Base-by-base conservation (phyloP, 75 land plant genomes). In the Ceratopteris richardii region DNA sequence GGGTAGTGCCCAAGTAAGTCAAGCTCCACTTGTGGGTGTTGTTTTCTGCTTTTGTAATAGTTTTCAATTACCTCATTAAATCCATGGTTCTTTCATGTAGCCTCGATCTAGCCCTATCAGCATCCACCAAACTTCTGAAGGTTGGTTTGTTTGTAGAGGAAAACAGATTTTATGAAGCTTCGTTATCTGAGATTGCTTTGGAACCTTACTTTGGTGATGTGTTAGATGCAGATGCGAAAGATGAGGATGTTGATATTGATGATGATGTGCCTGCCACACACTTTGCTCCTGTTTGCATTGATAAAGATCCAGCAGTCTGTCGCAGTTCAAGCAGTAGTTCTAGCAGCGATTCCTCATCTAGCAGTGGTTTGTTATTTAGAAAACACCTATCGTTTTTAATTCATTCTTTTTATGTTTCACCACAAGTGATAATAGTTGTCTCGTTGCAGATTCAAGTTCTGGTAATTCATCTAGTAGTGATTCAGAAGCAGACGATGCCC, bases 171-270 rank as follows among this genome's bases (percentile, higher is more conserved):
- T 14, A 7, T 2, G n/a, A 7, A n/a, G 48, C 48, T 46, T 46
- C 12, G 3, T 4, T 5, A 7, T 46, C 17, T 5, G 48, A 20
- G 21, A 46, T 46, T 46, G 48, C 21, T 20, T 46, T n/a, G 17
- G 4, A 46, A 5, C 14, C 21, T 46, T 2, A 5, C 4, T 17
- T 14, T n/a, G 14, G 12, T 46, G 48, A 33, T 33, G 3, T 9
- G 9, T 33, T 17, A 46, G 48, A 17, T 46, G 48, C 4, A 3
- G 91, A 77, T 10, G 66, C 33, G n/a, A 83, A 72, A 41, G 95
- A 89, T 21, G 91, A 89, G 58, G 95, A 89, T 65, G 84, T 89
- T 23, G 95, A 89, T 53, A 86, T 89, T 33, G 91, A 80, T 22
- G 95, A 82, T 50, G 95, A 89, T 21, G 63, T 88, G 67, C 92